Conservation (phyloP, 305 asterid genomes). For the Solanum hybrid region DNA sequence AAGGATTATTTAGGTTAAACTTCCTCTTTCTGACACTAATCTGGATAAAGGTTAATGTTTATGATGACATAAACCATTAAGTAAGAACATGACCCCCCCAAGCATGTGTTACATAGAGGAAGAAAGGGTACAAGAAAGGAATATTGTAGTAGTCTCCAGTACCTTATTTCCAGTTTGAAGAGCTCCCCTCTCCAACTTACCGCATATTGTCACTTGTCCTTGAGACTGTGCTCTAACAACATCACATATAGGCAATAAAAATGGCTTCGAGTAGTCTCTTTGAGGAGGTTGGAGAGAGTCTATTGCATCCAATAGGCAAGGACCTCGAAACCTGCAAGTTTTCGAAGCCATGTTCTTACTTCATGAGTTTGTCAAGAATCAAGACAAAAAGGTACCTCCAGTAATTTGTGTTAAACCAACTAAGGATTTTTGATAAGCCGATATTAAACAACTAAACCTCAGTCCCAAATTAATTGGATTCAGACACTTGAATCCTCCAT, state of each 20-base stretch:
- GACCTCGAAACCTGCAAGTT: constrained; percentile 71
- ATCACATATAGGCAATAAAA: constrained; percentile 80
- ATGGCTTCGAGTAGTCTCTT: constrained; percentile 75
- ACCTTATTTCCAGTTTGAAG: constrained; percentile 80
- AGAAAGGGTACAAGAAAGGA: background rate
- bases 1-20: background rate
- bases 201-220: constrained; percentile 64
- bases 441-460: background rate
- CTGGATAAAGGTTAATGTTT: background rate
- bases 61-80: background rate
- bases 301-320: constrained; percentile 71
- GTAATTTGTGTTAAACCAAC: background rate
- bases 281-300: constrained; percentile 83
- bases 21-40: background rate
- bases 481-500: background rate
- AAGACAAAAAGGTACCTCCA: background rate
- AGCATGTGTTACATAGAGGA: background rate
- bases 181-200: constrained; percentile 91
- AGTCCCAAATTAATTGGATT: background rate
- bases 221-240: constrained; percentile 76
- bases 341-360: background rate
- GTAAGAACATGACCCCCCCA: background rate
- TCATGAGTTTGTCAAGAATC: constrained; percentile 10
- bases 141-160: constrained; percentile 7
- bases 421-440: background rate